A percentile compares a stretch with the other conserved stretches of the same genome.
Evolutionary conservation across 148 eudicot species (phyloP).

Genomic region (Salicornia ramosissima): DNA sequence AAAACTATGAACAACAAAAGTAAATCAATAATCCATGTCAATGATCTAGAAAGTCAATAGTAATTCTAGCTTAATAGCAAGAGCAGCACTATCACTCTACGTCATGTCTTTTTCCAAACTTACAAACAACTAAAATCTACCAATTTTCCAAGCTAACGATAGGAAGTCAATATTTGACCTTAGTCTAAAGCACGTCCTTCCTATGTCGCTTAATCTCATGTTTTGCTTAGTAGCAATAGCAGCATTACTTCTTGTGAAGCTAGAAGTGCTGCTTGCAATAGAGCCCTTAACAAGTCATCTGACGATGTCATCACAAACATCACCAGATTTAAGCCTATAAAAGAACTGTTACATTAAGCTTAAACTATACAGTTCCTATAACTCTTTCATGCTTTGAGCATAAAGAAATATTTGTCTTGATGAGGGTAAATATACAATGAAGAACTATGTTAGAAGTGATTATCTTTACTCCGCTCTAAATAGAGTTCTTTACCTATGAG

Average conservation of each 20-base stretch:
- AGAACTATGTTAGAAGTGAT: background rate
- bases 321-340: background rate
- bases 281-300: background rate
- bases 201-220: background rate
- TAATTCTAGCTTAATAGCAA: too few relatives aligned
- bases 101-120: background rate
- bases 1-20: background rate
- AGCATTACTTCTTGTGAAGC: background rate
- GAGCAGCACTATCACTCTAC: background rate
- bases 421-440: background rate
- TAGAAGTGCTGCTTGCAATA: background rate
- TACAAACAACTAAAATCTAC: background rate
- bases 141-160: background rate
- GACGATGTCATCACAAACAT: background rate
- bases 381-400: background rate
- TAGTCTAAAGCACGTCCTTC: background rate
- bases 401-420: too few relatives aligned
- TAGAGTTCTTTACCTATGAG: slow-evolving; percentile 41
- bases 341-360: background rate
- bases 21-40: background rate
- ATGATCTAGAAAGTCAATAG: background rate
- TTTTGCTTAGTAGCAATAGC: background rate
- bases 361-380: background rate
- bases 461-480: background rate
- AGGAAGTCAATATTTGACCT: background rate